Evolutionary conservation across 2,329 filamentous ascomycete species (phyloP), one percentile per base, ranked within the genome.

Genomic region (Mariannaea sp.): DNA sequence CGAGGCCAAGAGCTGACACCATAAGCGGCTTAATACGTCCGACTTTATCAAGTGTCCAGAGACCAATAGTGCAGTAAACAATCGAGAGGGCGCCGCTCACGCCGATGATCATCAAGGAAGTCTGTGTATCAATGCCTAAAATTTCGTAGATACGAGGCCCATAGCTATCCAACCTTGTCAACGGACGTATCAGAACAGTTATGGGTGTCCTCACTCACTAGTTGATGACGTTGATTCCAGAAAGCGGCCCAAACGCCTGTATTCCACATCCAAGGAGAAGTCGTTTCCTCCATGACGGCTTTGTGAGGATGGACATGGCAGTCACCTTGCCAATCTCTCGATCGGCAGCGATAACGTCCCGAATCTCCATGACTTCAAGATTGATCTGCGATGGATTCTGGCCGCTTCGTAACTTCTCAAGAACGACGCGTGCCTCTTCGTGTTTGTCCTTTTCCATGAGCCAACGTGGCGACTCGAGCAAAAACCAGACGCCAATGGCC

Each of bases 81-180:
- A 76, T 76, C 0, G 77, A 75, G 7, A 81, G 69, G 1, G 77
- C 76, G 19, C 78, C 78, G 59, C 73, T 78, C 56, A 81, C 74
- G 3, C 78, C 79, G 55, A 79, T 75, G 41, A 81, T 78, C 69
- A 80, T 74, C 4, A 81, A 71, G 0, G 77, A 76, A 1, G 71
- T 75, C 7, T 72, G 71, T 0, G 70, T 75, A 2, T 68, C 64
- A 35, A 80, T 74, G 6, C 76, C 75, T 1, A 80, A 69, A 4
- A 73, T 69, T 10, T 66, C 62, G 58, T 79, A 79, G 29, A 80
- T 74, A 1, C 72, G 67, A 29, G 65, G 65, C 3, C 65, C 64
- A 22, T 66, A 67, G 35, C 41, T 61, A 36, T 4, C 1, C 9
- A 19, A 9, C 5, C 7, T 35, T 45, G 51, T 61, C 7, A 61